Conservation (phyloP, 495 filamentous ascomycete genomes). For the Penicillium maclennaniae region DNA sequence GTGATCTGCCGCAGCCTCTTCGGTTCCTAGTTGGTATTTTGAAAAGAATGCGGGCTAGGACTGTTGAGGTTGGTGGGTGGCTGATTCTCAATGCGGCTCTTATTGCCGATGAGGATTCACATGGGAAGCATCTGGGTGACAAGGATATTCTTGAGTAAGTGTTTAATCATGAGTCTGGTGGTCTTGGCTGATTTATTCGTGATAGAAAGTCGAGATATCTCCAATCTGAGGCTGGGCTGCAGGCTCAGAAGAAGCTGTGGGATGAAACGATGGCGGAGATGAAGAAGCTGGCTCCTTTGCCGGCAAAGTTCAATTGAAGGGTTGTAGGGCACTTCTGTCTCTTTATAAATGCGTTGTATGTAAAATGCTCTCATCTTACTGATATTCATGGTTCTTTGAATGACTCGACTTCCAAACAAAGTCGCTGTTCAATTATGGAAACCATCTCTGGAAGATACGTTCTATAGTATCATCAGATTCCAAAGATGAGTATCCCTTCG, state of each 20-base stretch:
- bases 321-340: too few relatives aligned
- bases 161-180: background rate
- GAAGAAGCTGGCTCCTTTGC: conserved; percentile 3
- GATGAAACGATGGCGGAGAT: conserved; percentile 13
- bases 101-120: conserved; percentile 8
- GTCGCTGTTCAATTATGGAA: too few relatives aligned
- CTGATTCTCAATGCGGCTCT: conserved; percentile 12
- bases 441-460: too few relatives aligned
- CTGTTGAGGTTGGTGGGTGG: conserved; percentile 13
- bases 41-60: conserved; percentile 7
- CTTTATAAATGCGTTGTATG: too few relatives aligned
- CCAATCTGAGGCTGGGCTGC: conserved; percentile 3
- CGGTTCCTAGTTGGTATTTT: conserved; percentile 5
- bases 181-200: background rate
- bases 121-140: conserved; percentile 13
- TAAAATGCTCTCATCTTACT: too few relatives aligned
- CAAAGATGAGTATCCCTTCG: too few relatives aligned
- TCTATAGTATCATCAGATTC: too few relatives aligned
- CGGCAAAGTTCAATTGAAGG: background rate
- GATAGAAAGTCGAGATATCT: conserved; percentile 8
- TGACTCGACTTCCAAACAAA: too few relatives aligned
- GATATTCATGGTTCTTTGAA: too few relatives aligned
- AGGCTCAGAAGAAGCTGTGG: conserved; percentile 12
- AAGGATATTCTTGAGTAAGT: conserved; percentile 14
- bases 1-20: conserved; percentile 6